Evolutionary conservation across 306 rosid species (phyloP), one percentile per base, ranked within the genome.

Genomic region (Corylus avellana): DNA sequence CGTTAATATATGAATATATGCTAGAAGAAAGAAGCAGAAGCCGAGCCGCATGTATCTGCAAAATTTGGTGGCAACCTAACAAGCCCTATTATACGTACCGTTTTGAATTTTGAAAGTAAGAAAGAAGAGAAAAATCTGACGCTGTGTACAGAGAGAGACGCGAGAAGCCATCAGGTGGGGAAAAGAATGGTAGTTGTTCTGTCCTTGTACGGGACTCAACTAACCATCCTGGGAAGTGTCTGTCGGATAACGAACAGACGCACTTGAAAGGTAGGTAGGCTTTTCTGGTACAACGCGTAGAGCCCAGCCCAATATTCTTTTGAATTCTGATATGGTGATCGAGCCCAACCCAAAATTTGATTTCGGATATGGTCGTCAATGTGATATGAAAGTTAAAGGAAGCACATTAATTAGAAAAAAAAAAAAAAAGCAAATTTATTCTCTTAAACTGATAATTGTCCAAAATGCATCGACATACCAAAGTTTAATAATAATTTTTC

Each of bases 111-210:
- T 3, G 14, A 11, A 25, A 59, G 66, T 12, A 3, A 59, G 37
- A 59, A 59, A 59, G 66, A 25, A 59, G 32, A 25, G 37, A 49
- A 9, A 48, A 49, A 49, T 11, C 53, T 49, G 11, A 12, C 2
- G 53, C 14, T 49, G 53, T 49, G 14, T 49, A 49, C 53, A 49
- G 53, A 49, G 53, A 18, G 59, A 22, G 20, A 18, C 59, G 18
- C 22, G 8, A 18, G 59, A 54, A 54, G 10, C n/a, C 59, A 14
- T 18, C 22, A 54, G 12, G 25, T 6, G 59, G 20, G 2, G 35
- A 59, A 29, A 59, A 29, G 79, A 74, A 75, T 67, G 79, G 83
- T 74, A 67, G 79, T 29, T 74, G 80, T 37, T 77, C 17, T 16
- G 7, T 6, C 11, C 37, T 59, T 13, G n/a, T 35, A 27, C 49